Base-by-base conservation (phyloP, 2,329 filamentous ascomycete species). In the Fusarium transvaalense region DNA sequence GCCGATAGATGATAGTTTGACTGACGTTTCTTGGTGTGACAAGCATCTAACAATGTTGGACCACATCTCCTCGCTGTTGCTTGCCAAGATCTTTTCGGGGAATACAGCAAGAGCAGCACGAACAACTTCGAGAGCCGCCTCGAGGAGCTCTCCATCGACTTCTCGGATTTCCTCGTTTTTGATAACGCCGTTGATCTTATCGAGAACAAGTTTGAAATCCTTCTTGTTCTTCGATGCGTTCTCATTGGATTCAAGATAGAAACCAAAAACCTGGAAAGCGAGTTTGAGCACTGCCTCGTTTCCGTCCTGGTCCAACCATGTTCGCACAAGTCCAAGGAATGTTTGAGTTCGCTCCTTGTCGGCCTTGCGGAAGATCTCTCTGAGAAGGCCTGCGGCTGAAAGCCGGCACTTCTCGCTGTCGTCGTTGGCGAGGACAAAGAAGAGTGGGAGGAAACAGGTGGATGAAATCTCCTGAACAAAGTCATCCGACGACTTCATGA, bases 371-470 rank as follows among this genome's bases (percentile, higher is more conserved):
- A 97, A 97, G 19, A 96, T 86, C 74, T 92, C 90, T 75, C 92
- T 93, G 58, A 98, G 82, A 43, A 99, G 82, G 59, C 91, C 88
- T 43, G 89, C 91, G 1, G 94, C 94, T 78, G 95, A 90, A 64
- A 94, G 87, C 31, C 92, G 89, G 78, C 96, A 99, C 71, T 93
- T 92, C 52, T 91, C 87, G 48, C 92, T 93, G 55, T 97, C 92
- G 64, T 99, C 96, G 72, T 97, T 97, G 61, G 92, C 89, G 66
- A 97, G 86, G 17, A 94, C 89, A 72, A 97, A 88, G 51, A 97
- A 89, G 8, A 99, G 80, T 0, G 94, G 94, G 23, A 97, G 85
- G 81, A 97, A 99, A 76, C 94, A 92, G 21, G 89, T 91, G 2
- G 88, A 88, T 0, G 93, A 86, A 34, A 97, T 87, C 69, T 97